Base-by-base conservation (phyloP, 78 protist genomes). In the Dictyostelium brefeldianum region DNA sequence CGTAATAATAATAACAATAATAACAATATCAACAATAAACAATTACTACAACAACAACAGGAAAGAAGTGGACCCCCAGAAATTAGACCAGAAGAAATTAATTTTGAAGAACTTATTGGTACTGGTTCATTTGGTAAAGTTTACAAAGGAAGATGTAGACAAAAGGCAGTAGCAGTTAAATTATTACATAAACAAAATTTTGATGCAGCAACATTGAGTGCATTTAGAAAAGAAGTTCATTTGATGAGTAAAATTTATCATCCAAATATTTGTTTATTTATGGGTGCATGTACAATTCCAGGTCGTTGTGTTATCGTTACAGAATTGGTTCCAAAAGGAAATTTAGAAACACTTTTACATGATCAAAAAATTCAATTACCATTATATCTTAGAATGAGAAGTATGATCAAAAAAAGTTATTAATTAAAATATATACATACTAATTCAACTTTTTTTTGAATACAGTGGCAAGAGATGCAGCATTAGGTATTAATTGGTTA, bases 241-340 rank as follows among this genome's bases (percentile, higher is more conserved):
- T 53, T 93, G 43, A 83, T 93, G 91, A 87, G 94, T 69, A 87
- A 83, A 22, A 93, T 93, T 14, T 93, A 87, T 65, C 96, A 93
- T 78, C 96, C 96, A 77, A 93, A 93, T 36, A 83, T 93, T 78
- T 93, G 91, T 83, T 70, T 93, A 25, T 93, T 83, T 50, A 91
- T 91, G 95, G 95, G 95, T 65, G 96, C 96, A 10, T 93, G 96
- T 67, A 93, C 96, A 31, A 83, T 85, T 31, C 96, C 96, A 69
- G 96, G 96, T 50, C 83, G 89, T 51, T 82, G 90, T 78, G 89
- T 93, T 14, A 93, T 93, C 51, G 96, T 93, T 11, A 93, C 94
- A 1, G 96, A 93, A 47, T 43, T 93, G 4, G 89, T 93, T 17
- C 91, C 93, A 74, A 87, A 87, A 56, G 93, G 95, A 59, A 91